These are phyloP conservation scores for Gossypium rotundifolium DNA, from an alignment of 345 rosid species.

Conservation along the genomic window DNA sequence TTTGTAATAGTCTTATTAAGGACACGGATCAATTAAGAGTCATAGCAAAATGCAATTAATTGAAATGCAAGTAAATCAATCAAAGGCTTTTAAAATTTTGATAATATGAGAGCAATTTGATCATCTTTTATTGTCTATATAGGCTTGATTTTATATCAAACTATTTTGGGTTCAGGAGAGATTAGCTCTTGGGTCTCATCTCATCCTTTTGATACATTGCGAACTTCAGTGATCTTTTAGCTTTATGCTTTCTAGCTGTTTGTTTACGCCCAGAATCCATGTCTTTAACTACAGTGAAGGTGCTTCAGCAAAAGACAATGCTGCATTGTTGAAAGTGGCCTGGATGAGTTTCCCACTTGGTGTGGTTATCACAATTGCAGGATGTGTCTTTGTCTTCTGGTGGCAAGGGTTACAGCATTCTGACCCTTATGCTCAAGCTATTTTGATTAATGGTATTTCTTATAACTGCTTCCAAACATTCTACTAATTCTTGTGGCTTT, in stretches of 20 bases:
- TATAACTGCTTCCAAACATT: constrained; percentile 1
- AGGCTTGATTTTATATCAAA: not conserved
- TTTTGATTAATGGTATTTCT: constrained; percentile 72
- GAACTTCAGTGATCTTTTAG: not conserved
- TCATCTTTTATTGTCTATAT: not conserved
- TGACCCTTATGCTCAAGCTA: constrained; percentile 65
- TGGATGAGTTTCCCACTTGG: constrained; percentile 78
- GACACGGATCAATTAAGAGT: not conserved
- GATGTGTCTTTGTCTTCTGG: constrained; percentile 58
- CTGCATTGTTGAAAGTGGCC: constrained; percentile 61
- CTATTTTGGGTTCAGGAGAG: not conserved
- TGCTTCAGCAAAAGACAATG: constrained; percentile 34
- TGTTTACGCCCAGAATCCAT: not conserved
- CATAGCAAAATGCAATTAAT: not conserved
- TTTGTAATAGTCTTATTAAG: not conserved
- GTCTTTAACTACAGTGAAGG: constrained; percentile 43
- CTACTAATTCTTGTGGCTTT: not conserved
- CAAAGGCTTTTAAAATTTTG: not conserved
- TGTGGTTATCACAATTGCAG: constrained; percentile 47
- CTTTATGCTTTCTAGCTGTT: not conserved
- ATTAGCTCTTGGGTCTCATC: not conserved
- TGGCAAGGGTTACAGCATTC: constrained; percentile 69
- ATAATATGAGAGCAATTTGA: not conserved
- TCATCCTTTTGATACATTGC: not conserved
- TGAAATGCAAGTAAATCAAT: not conserved